These are phyloP conservation scores for Cyberlindnera euphorbiiphila DNA, from an alignment of 805 yeast genomes.

Conservation along the genomic window DNA sequence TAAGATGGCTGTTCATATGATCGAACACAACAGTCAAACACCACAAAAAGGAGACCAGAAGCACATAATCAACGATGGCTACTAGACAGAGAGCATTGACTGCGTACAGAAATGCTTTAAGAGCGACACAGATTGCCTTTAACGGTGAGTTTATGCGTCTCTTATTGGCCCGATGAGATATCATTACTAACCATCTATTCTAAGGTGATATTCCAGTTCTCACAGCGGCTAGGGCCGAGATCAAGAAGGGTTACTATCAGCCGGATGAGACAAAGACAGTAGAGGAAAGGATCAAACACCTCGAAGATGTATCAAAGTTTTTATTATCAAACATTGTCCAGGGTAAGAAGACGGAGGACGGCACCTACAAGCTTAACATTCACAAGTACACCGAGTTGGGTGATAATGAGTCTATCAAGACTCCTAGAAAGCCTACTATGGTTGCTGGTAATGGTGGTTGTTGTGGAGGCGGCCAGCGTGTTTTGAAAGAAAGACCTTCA, in stretches of 20 bases:
- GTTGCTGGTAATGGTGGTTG: conserved; percentile 56
- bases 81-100: conserved; percentile 33
- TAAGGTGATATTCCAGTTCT: conserved; percentile 40
- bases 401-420: conserved; percentile 77
- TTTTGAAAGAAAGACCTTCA: conserved; percentile 15
- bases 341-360: conserved; percentile 48
- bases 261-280: conserved; percentile 47
- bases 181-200: conserved; percentile 18
- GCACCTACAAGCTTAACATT: conserved; percentile 56
- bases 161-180: not conserved
- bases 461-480: conserved; percentile 21
- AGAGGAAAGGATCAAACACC: conserved; percentile 47
- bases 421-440: conserved; percentile 46
- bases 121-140: conserved; percentile 65
- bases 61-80: conserved; percentile 9
- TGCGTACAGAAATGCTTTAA: conserved; percentile 63
- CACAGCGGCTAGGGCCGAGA: conserved; percentile 54
- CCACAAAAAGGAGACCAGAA: not conserved
- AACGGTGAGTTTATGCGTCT: conserved; percentile 26
- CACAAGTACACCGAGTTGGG: conserved; percentile 86
- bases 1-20: not conserved
- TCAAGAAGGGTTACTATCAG: conserved; percentile 49
- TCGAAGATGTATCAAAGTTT: conserved; percentile 70
- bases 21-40: no score
- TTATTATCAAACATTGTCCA: conserved; percentile 81